These are phyloP conservation scores for Penicillium bovifimosum DNA, from an alignment of 495 filamentous ascomycete species.

Conservation along the genomic window DNA sequence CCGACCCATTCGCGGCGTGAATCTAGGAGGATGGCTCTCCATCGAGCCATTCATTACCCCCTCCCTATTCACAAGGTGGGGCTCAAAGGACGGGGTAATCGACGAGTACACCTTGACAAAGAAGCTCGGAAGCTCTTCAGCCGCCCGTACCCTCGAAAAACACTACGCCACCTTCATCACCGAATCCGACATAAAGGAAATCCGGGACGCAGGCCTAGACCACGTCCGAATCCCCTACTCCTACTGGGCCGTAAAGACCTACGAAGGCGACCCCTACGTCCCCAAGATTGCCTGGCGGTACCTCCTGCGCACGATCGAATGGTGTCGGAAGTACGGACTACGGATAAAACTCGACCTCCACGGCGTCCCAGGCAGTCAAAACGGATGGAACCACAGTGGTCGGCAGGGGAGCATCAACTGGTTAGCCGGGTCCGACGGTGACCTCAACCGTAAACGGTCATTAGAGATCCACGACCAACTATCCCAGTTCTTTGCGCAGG, in stretches of 20 bases:
- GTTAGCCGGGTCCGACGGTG: constrained; percentile 67
- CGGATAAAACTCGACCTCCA: constrained; percentile 94
- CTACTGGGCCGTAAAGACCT: constrained; percentile 90
- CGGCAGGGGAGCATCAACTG: constrained; percentile 65
- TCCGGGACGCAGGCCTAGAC: constrained; percentile 83
- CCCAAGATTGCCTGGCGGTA: constrained; percentile 88
- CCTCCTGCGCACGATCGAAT: constrained; percentile 88
- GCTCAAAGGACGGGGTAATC: constrained; percentile 55
- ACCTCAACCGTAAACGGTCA: constrained; percentile 62
- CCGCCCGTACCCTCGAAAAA: constrained; percentile 65
- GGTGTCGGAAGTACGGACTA: constrained; percentile 85
- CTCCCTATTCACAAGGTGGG: constrained; percentile 72
- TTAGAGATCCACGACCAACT: constrained; percentile 78
- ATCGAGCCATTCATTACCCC: constrained; percentile 95
- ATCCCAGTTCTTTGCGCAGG: constrained; percentile 78
- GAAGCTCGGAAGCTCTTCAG: constrained; percentile 55
- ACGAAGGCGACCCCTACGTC: constrained; percentile 84
- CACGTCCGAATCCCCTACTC: constrained; percentile 92
- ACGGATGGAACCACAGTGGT: constrained; percentile 88
- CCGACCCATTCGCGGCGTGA: constrained; percentile 80
- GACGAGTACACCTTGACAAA: constrained; percentile 82
- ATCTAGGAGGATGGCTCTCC: constrained; percentile 90
- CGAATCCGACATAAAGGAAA: constrained; percentile 76
- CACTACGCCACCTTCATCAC: constrained; percentile 88
- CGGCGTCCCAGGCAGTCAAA: constrained; percentile 76